Percentiles rank a stretch among this genome's conserved stretches.
phyloP scores from a whole-genome alignment of 2,329 filamentous ascomycete genomes.

The Sclerotiophoma versabilis region DNA sequence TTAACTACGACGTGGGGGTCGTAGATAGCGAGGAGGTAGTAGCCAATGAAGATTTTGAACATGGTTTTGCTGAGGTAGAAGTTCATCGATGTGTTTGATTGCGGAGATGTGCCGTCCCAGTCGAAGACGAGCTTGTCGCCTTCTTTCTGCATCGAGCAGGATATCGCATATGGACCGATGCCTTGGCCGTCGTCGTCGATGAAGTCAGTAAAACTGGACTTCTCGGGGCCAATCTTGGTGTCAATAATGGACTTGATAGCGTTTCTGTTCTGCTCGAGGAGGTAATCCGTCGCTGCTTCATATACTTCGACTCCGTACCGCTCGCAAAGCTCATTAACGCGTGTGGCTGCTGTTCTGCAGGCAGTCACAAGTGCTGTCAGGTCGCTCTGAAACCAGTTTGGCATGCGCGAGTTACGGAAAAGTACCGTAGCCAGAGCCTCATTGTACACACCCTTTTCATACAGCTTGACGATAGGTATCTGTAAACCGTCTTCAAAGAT shows the following conservation, averaged over 20 bases:
- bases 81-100: slow-evolving; percentile 57
- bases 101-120: slow-evolving; percentile 58
- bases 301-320: slow-evolving; percentile 57
- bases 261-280: slow-evolving; percentile 54
- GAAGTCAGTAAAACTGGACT: slow-evolving; percentile 57
- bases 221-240: slow-evolving; percentile 53
- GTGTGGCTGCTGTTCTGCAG: slow-evolving; percentile 54
- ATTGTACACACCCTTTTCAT: slow-evolving; percentile 55
- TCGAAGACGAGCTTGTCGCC: slow-evolving; percentile 56
- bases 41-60: slow-evolving; percentile 62
- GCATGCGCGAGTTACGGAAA: slow-evolving; percentile 58
- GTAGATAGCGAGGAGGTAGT: slow-evolving; percentile 58
- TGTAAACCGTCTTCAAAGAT: slow-evolving; percentile 61
- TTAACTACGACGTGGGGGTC: slow-evolving; percentile 59
- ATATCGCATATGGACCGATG: slow-evolving; percentile 56
- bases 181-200: slow-evolving; percentile 59
- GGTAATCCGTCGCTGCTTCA: slow-evolving; percentile 54
- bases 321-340: slow-evolving; percentile 55
- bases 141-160: slow-evolving; percentile 57
- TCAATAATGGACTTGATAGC: slow-evolving; percentile 58
- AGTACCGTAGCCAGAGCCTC: slow-evolving; percentile 54
- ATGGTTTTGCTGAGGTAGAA: slow-evolving; percentile 58
- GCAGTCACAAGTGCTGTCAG: slow-evolving; percentile 57
- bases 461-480: slow-evolving; percentile 59
- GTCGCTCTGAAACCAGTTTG: slow-evolving; percentile 59